phyloP scores from a whole-genome alignment of 2,329 filamentous ascomycete genomes.

The Pseudogymnoascus sp. region DNA sequence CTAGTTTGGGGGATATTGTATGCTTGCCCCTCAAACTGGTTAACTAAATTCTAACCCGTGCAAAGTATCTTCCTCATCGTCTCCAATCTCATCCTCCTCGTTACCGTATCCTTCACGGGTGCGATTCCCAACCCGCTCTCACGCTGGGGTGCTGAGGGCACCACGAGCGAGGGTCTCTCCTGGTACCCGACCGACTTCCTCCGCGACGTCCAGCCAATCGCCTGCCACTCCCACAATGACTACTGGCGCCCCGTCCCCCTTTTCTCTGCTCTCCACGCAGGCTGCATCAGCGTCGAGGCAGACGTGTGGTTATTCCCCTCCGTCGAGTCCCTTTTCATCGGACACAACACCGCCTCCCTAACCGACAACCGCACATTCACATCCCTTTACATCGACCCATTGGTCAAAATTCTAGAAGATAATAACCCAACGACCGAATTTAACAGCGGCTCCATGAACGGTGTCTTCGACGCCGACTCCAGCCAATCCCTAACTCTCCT shows the following conservation, averaged over 20 bases:
- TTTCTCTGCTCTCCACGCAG: constrained; percentile 51
- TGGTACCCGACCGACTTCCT: constrained; percentile 46
- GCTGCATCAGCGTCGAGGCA: constrained; percentile 58
- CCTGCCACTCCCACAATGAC: constrained; percentile 63
- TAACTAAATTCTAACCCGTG: neutral
- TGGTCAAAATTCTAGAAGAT: constrained; percentile 48
- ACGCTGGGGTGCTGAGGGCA: constrained; percentile 33
- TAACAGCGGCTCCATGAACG: constrained; percentile 38
- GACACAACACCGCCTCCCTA: constrained; percentile 51
- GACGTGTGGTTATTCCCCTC: constrained; percentile 56
- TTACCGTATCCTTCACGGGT: constrained; percentile 27
- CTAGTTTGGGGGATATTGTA: constrained; percentile 4
- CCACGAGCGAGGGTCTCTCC: constrained; percentile 32
- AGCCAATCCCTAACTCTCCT: constrained; percentile 52
- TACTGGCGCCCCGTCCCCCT: constrained; percentile 59
- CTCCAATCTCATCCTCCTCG: constrained; percentile 29
- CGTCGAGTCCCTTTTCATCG: constrained; percentile 49
- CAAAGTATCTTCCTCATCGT: constrained; percentile 30
- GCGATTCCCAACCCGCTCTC: constrained; percentile 26
- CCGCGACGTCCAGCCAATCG: constrained; percentile 44
- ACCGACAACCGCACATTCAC: constrained; percentile 49
- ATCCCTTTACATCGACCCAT: constrained; percentile 56
- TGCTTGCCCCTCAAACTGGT: neutral
- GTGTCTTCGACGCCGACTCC: constrained; percentile 49
- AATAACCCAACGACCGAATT: constrained; percentile 44